Conservation (phyloP, 129 eudicot genomes). For the Ambrosia artemisiifolia region DNA sequence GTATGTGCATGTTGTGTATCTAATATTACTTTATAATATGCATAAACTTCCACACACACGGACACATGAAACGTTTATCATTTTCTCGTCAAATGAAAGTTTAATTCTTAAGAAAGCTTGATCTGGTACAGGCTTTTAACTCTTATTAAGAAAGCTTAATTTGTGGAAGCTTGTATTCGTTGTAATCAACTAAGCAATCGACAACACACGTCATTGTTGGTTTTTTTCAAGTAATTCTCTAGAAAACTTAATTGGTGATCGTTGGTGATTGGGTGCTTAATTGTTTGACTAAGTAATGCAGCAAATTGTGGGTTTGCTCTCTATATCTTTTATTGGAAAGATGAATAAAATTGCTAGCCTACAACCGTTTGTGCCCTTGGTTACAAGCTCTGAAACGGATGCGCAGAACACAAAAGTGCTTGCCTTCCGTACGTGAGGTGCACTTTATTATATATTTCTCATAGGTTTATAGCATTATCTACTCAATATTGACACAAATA, state of each 20-base stretch:
- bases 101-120: neutral
- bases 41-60: neutral
- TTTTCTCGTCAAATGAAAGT: neutral
- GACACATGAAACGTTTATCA: neutral
- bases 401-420: no score
- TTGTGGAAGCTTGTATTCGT: neutral
- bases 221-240: neutral
- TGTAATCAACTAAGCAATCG: neutral
- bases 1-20: neutral
- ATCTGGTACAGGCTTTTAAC: neutral
- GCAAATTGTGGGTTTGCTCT: conserved; percentile 14
- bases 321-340: neutral
- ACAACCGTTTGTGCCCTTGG: neutral
- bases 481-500: no score
- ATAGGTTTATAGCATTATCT: no score
- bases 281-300: conserved; percentile 6
- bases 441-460: no score
- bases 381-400: no score
- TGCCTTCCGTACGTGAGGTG: no score
- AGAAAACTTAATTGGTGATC: neutral
- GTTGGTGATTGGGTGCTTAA: conserved; percentile 8
- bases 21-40: neutral
- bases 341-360: neutral
- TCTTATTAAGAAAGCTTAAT: neutral
- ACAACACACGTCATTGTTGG: neutral